phyloP scores from a whole-genome alignment of 345 rosid species.

The Noccaea bulbosa region DNA sequence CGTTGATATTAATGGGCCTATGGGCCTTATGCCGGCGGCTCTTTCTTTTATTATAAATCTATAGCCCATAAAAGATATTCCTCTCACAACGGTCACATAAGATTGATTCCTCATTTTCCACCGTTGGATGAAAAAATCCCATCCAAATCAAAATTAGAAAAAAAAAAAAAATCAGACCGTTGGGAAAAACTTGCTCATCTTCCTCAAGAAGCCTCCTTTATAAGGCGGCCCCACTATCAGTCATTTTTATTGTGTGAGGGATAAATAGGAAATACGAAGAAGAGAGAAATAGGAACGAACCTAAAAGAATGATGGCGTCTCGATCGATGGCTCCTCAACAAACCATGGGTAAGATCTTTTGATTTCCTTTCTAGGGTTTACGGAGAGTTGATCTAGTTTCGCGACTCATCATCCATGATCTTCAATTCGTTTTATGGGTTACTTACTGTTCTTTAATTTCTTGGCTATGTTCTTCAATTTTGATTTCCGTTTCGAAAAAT shows the following conservation, averaged over 20 bases:
- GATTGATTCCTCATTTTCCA: background rate
- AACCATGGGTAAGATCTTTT: slow-evolving; percentile 29
- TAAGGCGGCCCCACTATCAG: background rate
- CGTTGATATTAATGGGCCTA: slow-evolving; percentile 11
- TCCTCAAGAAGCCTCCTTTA: slow-evolving; percentile 40
- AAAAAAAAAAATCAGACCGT: slow-evolving; percentile 30
- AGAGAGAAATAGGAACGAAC: background rate
- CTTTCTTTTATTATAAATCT: background rate
- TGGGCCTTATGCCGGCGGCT: slow-evolving; percentile 9
- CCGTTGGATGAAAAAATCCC: slow-evolving; percentile 31
- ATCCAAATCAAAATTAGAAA: slow-evolving; percentile 22
- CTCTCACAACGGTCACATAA: slow-evolving; percentile 17
- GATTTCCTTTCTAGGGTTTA: background rate
- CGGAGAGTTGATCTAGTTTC: background rate
- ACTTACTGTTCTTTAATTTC: slow-evolving; percentile 10
- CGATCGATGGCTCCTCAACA: slow-evolving; percentile 26
- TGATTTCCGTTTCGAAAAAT: background rate
- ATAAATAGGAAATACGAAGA: background rate
- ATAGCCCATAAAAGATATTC: background rate
- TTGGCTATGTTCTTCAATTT: background rate
- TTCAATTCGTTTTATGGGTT: background rate
- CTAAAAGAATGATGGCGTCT: slow-evolving; percentile 24
- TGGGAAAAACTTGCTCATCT: slow-evolving; percentile 22
- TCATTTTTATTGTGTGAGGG: background rate
- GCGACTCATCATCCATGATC: background rate